Base-by-base conservation (phyloP, 352 stramenopile genomes). In the Phytophthora foliorum region DNA sequence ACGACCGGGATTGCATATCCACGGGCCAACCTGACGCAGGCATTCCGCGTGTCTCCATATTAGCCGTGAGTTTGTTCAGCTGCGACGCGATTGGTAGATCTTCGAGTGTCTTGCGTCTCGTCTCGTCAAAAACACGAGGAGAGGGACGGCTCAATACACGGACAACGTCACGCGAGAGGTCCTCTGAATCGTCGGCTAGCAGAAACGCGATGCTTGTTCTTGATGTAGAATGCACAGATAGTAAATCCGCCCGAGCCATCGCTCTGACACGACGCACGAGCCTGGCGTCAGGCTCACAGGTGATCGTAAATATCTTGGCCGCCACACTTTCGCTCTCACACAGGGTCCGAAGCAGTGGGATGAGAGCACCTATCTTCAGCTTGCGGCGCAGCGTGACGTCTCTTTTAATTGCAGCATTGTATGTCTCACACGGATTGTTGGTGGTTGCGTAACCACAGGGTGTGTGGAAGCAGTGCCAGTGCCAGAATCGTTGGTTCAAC, bases 381-480 rank as follows among this genome's bases (percentile, higher is more conserved):
- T 63, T 49, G 0, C 41, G 38, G 0, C 53, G 63, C 19, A 69
- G 5, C 2, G 58, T 64, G 21, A 72, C 63, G 7, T 69, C 63
- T 29, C 59, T 42, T 36, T 81, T 78, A 22, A 81, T 57, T 1
- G 27, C 34, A 3, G 46, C 29, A 39, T 78, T 81, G 46, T 67
- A 81, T 2, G 69, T 52, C 19, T 77, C 58, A 1, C 53, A 49
- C 0, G 58, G 63, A 17, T 77, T 67, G 34, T 69, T 77, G 2
- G 69, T 77, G 7, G 69, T 65, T 0, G 63, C 63, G 38, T 39
- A 65, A 19, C 69, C 63, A 3, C 53, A 16, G 6, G 70, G 52
- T 13, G 65, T 60, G 27, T 63, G 39, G 19, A 52, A 42, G 46
- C 70, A 72, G 17, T 74, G 44, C 64, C 59, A 78, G 1, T 49